Base-by-base conservation (phyloP, 257 asterid species). In the Haberlea rhodopensis region DNA sequence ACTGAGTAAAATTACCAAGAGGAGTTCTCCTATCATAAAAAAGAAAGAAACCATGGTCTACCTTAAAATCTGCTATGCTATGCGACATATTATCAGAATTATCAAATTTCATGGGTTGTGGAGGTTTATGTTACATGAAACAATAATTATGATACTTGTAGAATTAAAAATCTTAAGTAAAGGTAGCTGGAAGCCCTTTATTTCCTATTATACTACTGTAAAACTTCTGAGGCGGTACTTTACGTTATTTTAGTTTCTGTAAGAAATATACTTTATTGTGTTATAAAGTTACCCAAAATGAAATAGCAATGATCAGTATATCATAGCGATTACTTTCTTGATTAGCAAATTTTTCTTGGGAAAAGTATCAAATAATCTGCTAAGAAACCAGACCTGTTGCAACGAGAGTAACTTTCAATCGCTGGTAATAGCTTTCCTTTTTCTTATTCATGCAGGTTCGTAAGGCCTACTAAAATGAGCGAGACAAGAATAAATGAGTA, bases 401-500 rank as follows among this genome's bases (percentile, higher is more conserved):
- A 15, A 5, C 59, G 29, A 51, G 51, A 3, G 31, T 73, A 58
- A 21, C 19, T 6, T 71, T 26, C 20, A 21, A 65, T 65, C 43
- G 10, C 71, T 56, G 19, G 9, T 40, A 26, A 43, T 54, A 37
- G 53, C 27, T 62, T 59, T 46, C 53, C 21, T 21, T n/a, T n/a
- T n/a, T 18, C 5, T 19, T 48, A 18, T 32, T 57, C 15, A 13
- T 21, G 8, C 88, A 94, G 99, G 92, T 94, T 94, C 73, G 99
- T 94, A 28, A 82, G 94, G 75, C 99, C 99, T 59, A 73, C 92
- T 20, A 79, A 74, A 78, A 90, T 94, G 99, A 73, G 73, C 3
- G 90, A 87, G 75, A 60, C 74, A 65, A 84, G 97, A 75, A 80
- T 78, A 71, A 73, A 81, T 51, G 80, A 87, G 69, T 94, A 94